Evolutionary conservation across 2,329 filamentous ascomycete species (phyloP).

Genomic region (Exophiala sp.): DNA sequence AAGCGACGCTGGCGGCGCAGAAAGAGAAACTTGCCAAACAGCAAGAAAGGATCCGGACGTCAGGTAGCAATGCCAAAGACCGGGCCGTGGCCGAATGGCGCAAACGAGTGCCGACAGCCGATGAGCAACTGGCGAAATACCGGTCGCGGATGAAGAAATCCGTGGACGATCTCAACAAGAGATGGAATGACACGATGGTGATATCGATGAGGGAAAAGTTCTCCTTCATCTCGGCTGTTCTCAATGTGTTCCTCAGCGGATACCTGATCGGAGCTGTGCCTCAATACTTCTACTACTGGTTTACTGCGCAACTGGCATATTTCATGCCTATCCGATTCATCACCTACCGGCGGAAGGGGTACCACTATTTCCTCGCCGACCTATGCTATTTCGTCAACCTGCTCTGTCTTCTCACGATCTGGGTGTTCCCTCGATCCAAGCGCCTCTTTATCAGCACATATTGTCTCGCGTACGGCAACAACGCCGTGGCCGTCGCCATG

Average conservation of each 20-base stretch:
- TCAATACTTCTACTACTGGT: constrained; percentile 87
- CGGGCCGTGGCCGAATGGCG: constrained; percentile 91
- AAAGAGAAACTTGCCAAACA: constrained; percentile 79
- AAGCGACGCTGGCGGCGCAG: constrained; percentile 73
- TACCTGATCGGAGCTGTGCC: constrained; percentile 85
- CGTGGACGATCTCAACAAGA: constrained; percentile 77
- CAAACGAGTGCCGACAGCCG: constrained; percentile 73
- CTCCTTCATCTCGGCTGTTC: constrained; percentile 89
- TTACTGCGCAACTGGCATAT: constrained; percentile 77
- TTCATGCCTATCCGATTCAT: constrained; percentile 96
- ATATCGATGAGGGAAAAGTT: constrained; percentile 90
- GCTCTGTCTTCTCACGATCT: constrained; percentile 72
- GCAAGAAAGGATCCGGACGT: constrained; percentile 60
- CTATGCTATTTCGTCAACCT: constrained; percentile 98
- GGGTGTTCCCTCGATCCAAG: constrained; percentile 85
- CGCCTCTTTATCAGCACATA: constrained; percentile 87
- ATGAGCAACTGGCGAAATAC: constrained; percentile 90
- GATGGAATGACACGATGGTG: constrained; percentile 83
- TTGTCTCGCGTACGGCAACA: constrained; percentile 91
- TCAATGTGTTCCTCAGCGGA: constrained; percentile 96
- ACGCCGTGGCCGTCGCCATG: constrained; percentile 96
- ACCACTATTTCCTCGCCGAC: constrained; percentile 95
- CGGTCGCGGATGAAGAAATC: constrained; percentile 76
- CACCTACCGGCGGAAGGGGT: constrained; percentile 83
- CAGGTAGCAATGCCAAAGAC: constrained; percentile 71